These are phyloP conservation scores for Symbiodinium pilosum DNA, from an alignment of 73 alveolate genomes.

Conservation along the genomic window DNA sequence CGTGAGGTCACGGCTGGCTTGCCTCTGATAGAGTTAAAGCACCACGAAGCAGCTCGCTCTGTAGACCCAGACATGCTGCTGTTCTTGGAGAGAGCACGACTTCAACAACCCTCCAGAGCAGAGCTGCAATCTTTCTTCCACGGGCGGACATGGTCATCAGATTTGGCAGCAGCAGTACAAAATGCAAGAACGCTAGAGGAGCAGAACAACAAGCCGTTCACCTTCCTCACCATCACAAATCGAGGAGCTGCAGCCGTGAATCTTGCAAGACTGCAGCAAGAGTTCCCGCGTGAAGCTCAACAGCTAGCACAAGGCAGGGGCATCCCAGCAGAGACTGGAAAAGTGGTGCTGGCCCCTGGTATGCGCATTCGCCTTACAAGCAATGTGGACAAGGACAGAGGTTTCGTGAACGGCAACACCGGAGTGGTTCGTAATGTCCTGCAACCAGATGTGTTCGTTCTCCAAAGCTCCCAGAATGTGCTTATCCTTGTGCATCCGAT, in stretches of 20 bases:
- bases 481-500: slow-evolving; percentile 25
- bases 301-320: neutral
- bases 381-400: slow-evolving; percentile 33
- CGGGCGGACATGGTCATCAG: neutral
- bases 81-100: neutral
- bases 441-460: neutral
- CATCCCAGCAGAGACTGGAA: neutral
- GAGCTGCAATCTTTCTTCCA: neutral
- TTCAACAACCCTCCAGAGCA: neutral
- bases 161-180: neutral
- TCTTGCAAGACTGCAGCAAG: neutral
- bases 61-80: slow-evolving; percentile 14
- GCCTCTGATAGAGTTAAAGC: neutral
- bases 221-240: neutral
- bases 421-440: neutral
- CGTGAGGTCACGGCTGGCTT: neutral
- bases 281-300: neutral
- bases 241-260: neutral
- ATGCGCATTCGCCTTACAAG: slow-evolving; percentile 7
- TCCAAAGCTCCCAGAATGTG: neutral
- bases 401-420: slow-evolving; percentile 37
- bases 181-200: neutral
- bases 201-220: neutral
- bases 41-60: slow-evolving; percentile 39
- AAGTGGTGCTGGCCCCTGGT: neutral